These are phyloP conservation scores for Dendrobium officinale DNA, from an alignment of 106 monocot species.

Conservation along the genomic window DNA sequence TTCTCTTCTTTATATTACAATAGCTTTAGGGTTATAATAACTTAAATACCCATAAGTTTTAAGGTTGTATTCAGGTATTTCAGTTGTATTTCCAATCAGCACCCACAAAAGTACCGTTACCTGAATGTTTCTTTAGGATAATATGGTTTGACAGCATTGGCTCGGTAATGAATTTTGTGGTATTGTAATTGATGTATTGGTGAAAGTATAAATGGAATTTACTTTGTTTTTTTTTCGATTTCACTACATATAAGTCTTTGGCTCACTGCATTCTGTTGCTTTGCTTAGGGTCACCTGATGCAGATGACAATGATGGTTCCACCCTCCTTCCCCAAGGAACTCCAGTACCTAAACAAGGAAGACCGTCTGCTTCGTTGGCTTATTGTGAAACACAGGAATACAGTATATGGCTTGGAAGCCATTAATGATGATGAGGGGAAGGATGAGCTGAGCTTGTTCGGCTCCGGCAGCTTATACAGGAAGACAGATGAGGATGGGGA, in stretches of 20 bases:
- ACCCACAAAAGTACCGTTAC: too few relatives aligned
- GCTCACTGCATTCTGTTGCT: not conserved
- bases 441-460: slow-evolving; percentile 31
- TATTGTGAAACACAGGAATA: slow-evolving; percentile 70
- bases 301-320: slow-evolving; percentile 93
- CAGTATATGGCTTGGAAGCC: slow-evolving; percentile 52
- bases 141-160: not conserved
- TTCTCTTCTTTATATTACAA: too few relatives aligned
- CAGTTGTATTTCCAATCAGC: too few relatives aligned
- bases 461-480: not conserved
- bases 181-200: not conserved
- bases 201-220: not conserved
- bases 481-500: slow-evolving; percentile 19
- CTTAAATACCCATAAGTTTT: too few relatives aligned
- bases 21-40: too few relatives aligned
- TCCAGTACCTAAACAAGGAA: slow-evolving; percentile 77
- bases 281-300: slow-evolving; percentile 67
- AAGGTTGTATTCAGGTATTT: too few relatives aligned
- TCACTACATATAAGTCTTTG: not conserved
- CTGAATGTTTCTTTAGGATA: not conserved
- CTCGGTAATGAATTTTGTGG: not conserved
- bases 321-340: slow-evolving; percentile 59
- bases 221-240: not conserved
- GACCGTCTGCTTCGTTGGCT: slow-evolving; percentile 77
- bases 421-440: slow-evolving; percentile 46